Percentiles rank a stretch among this genome's conserved stretches.
phyloP scores from a whole-genome alignment of 2,329 filamentous ascomycete genomes.

The Penicillium oxalicum region DNA sequence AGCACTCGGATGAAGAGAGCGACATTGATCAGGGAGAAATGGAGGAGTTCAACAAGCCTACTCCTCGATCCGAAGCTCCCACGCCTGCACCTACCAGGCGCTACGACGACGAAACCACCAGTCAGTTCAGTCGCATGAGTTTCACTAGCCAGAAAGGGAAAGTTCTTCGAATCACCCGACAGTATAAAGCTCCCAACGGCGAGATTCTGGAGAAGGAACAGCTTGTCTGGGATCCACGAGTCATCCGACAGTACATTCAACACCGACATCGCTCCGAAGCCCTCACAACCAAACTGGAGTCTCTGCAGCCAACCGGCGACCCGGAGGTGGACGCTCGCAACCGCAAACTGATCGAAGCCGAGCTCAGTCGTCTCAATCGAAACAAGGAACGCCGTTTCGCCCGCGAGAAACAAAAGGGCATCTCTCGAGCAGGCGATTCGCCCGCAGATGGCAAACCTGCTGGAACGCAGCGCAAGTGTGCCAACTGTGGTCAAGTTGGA shows the following conservation, averaged over 20 bases:
- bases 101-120: conserved; percentile 68
- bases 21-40: conserved; percentile 53
- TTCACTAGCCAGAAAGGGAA: conserved; percentile 64
- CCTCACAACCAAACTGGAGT: conserved; percentile 63
- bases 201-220: conserved; percentile 56
- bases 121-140: conserved; percentile 68
- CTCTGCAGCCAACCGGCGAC: conserved; percentile 60
- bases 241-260: conserved; percentile 84
- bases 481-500: conserved; percentile 92
- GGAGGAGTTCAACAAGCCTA: conserved; percentile 47
- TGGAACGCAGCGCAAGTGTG: conserved; percentile 74
- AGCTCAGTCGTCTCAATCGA: conserved; percentile 76
- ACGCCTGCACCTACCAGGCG: conserved; percentile 49
- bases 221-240: conserved; percentile 69
- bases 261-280: conserved; percentile 65
- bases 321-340: conserved; percentile 59
- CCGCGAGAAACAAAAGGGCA: conserved; percentile 80
- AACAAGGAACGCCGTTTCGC: conserved; percentile 87
- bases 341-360: conserved; percentile 59
- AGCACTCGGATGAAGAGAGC: conserved; percentile 68
- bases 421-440: conserved; percentile 43
- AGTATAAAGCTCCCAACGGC: conserved; percentile 57
- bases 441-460: conserved; percentile 58
- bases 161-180: conserved; percentile 67
- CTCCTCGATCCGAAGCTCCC: conserved; percentile 61